Conservation (phyloP, 306 rosid species). For the Inga leiocalycina region DNA sequence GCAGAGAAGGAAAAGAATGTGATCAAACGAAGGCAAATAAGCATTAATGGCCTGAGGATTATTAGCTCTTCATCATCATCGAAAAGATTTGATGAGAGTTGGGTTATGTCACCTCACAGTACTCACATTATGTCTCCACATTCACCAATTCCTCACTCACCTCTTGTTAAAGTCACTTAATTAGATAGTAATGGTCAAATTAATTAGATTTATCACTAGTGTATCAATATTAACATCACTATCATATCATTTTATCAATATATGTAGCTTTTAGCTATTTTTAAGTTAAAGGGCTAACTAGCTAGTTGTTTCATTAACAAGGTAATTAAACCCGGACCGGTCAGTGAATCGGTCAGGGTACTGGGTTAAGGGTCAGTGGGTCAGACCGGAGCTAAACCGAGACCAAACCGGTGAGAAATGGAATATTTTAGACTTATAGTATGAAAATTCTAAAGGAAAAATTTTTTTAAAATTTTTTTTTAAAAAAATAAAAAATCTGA, state of each 20-base stretch:
- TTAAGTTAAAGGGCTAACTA: background rate
- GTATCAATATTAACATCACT: background rate
- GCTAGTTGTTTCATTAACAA: background rate
- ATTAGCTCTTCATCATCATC: constrained; percentile 42
- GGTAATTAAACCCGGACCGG: no score
- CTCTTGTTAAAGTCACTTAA: constrained; percentile 22
- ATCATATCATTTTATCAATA: background rate
- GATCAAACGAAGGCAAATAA: background rate
- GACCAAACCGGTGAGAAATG: no score
- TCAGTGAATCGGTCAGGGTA: no score
- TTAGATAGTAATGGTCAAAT: background rate
- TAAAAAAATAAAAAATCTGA: no score
- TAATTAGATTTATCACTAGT: background rate
- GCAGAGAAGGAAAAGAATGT: background rate
- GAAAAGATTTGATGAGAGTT: constrained; percentile 40
- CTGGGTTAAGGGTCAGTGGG: no score
- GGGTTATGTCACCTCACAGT: constrained; percentile 38
- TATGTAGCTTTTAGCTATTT: background rate
- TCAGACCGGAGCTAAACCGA: no score
- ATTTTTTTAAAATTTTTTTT: no score
- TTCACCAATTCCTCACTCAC: constrained; percentile 40
- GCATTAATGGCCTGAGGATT: constrained; percentile 35
- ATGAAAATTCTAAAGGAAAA: no score
- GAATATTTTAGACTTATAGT: no score
- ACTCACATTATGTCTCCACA: constrained; percentile 48